Conservation (phyloP, 768 basidiomycete species). For the Gloeostereum incarnatum region DNA sequence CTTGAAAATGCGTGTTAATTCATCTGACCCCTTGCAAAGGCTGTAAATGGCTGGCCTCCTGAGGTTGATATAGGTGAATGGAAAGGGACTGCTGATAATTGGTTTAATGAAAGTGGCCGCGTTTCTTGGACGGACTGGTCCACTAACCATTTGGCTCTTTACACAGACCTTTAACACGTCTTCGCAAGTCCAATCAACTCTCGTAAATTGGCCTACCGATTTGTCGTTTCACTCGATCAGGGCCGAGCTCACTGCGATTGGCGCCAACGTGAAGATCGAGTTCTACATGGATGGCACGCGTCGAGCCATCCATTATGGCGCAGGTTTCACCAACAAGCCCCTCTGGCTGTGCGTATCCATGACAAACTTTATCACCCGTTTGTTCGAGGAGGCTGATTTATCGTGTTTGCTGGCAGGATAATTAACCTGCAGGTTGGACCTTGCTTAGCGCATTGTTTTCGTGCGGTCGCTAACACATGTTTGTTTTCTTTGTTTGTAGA, state of each 20-base stretch:
- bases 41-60: constrained; percentile 33
- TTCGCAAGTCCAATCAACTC: constrained; percentile 25
- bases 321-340: constrained; percentile 29
- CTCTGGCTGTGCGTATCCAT: constrained; percentile 28
- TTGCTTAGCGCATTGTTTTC: not conserved
- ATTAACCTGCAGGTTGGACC: constrained; percentile 33
- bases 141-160: no score
- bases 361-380: not conserved
- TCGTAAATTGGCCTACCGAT: constrained; percentile 32
- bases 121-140: no score
- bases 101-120: no score
- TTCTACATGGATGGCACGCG: constrained; percentile 30
- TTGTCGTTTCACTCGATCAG: constrained; percentile 32
- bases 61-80: constrained; percentile 35
- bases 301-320: constrained; percentile 26
- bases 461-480: not conserved
- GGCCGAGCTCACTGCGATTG: constrained; percentile 30
- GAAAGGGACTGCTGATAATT: constrained; percentile 34
- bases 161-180: constrained; percentile 40
- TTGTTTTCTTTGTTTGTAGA: no score
- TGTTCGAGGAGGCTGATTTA: not conserved
- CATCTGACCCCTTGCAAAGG: constrained; percentile 11
- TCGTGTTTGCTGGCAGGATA: constrained; percentile 18
- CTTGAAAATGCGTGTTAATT: not conserved
- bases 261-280: constrained; percentile 27